phyloP scores from a whole-genome alignment of 2,329 filamentous ascomycete genomes.

The Talaromyces pinophilus region DNA sequence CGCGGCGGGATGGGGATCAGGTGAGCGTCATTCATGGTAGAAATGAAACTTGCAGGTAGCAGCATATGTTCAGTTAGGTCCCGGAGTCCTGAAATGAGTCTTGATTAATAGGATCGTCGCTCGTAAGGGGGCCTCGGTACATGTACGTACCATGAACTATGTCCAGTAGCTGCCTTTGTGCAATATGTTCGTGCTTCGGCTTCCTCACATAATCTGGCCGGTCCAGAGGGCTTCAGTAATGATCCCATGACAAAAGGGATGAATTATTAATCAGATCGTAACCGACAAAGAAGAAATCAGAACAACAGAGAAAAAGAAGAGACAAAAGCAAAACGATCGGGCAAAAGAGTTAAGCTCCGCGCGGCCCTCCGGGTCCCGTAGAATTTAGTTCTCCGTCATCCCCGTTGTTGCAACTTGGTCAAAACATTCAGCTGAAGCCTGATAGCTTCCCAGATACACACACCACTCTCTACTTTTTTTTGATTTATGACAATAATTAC shows the following conservation, averaged over 20 bases:
- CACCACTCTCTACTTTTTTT: background rate
- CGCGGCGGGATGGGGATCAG: background rate
- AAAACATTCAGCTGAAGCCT: constrained; percentile 2
- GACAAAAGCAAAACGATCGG: background rate
- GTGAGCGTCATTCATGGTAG: background rate
- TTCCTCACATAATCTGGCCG: background rate
- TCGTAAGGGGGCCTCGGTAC: constrained; percentile 7
- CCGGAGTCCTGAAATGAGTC: background rate
- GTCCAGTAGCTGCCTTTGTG: background rate
- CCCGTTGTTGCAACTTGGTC: constrained; percentile 16
- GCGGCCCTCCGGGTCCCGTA: constrained; percentile 11
- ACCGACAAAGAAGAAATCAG: background rate
- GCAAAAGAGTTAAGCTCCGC: constrained; percentile 1
- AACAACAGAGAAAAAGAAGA: background rate
- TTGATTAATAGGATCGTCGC: background rate
- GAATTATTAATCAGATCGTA: background rate
- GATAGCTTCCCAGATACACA: background rate
- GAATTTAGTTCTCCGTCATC: background rate
- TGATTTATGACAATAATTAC: background rate
- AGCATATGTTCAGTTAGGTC: background rate
- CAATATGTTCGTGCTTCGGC: background rate
- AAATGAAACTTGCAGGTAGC: background rate
- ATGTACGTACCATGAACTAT: background rate
- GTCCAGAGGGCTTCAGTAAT: background rate
- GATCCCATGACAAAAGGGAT: too few species aligned